These are phyloP conservation scores for Podila horticola DNA, from an alignment of 192 early-diverging fungal genomes.

Conservation along the genomic window DNA sequence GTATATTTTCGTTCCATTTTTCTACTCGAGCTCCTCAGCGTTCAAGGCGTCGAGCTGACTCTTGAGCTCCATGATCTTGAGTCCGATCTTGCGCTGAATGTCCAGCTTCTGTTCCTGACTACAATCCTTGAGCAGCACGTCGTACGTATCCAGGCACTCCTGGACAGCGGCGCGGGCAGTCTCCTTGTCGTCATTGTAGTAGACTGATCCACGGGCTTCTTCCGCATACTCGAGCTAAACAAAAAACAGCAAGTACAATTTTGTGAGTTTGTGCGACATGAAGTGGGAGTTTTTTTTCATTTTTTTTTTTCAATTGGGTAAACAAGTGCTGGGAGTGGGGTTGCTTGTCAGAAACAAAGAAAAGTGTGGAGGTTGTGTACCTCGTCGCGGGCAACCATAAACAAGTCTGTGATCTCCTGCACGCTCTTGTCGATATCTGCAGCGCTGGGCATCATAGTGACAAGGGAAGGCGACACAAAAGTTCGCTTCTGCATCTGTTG, in stretches of 20 bases:
- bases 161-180: conserved; percentile 49
- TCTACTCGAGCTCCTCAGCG: conserved; percentile 43
- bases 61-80: conserved; percentile 55
- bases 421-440: conserved; percentile 40
- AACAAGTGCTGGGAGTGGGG: neutral
- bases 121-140: conserved; percentile 29
- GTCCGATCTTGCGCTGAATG: conserved; percentile 51
- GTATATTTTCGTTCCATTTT: neutral
- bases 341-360: neutral
- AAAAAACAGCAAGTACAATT: neutral
- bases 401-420: conserved; percentile 40
- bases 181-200: conserved; percentile 55
- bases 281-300: too few species aligned
- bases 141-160: conserved; percentile 34
- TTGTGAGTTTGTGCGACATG: too few species aligned
- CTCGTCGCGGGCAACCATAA: conserved; percentile 48
- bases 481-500: conserved; percentile 10
- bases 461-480: conserved; percentile 12
- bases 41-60: conserved; percentile 45
- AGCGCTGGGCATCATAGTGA: neutral
- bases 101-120: conserved; percentile 40
- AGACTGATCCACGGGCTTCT: conserved; percentile 54
- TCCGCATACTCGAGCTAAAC: conserved; percentile 52
- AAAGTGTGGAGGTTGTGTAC: conserved; percentile 3
- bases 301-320: too few species aligned